Evolutionary conservation across 768 basidiomycete species (phyloP).

Genomic region (Baorangia bicolor): DNA sequence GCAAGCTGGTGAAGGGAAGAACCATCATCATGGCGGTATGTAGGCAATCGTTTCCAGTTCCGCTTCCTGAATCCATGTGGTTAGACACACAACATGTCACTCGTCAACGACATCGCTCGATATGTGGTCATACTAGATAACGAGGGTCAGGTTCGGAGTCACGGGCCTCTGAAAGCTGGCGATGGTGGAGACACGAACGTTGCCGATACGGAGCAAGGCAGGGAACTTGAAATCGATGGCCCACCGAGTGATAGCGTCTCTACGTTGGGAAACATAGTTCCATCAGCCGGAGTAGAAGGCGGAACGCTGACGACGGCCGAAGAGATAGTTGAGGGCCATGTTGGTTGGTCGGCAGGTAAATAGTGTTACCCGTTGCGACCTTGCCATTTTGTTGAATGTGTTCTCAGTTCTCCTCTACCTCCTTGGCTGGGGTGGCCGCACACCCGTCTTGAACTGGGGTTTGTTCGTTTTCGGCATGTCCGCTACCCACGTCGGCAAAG

Average conservation of each 20-base stretch:
- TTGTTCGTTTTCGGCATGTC: constrained; percentile 16
- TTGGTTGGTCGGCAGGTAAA: constrained; percentile 18
- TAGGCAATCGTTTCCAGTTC: background rate
- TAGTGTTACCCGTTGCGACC: background rate
- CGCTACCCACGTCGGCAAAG: constrained; percentile 18
- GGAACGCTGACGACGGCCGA: constrained; percentile 10
- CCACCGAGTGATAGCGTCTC: background rate
- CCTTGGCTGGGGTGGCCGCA: constrained; percentile 21
- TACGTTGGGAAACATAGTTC: constrained; percentile 24
- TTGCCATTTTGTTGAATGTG: background rate
- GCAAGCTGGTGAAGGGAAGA: constrained; percentile 2
- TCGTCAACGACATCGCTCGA: constrained; percentile 23
- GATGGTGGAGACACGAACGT: background rate
- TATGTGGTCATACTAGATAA: constrained; percentile 51
- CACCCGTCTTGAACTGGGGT: constrained; percentile 33
- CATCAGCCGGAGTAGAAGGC: constrained; percentile 15
- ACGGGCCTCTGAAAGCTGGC: constrained; percentile 41
- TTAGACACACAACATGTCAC: constrained; percentile 34
- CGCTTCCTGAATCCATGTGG: background rate
- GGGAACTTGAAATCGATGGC: background rate
- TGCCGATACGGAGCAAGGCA: background rate
- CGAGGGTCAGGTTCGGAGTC: constrained; percentile 50
- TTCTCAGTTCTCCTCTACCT: constrained; percentile 14
- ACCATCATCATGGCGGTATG: constrained; percentile 12
- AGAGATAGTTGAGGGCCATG: constrained; percentile 15